Evolutionary conservation across 768 basidiomycete genomes (phyloP).

Genomic region (Tulasnella sp.): DNA sequence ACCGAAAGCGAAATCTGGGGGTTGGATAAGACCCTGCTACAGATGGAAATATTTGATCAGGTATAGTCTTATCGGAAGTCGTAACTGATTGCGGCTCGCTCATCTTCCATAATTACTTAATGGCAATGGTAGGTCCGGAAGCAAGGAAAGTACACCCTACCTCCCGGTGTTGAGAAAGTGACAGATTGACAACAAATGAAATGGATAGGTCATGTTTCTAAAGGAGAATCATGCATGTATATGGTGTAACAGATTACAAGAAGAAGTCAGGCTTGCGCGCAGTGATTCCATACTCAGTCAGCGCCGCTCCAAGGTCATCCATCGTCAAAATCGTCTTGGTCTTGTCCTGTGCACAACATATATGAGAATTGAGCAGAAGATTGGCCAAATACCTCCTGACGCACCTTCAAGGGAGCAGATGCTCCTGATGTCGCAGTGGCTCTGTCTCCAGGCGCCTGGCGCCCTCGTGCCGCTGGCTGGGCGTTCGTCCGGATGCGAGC

Average conservation of each 20-base stretch:
- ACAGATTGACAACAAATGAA: too few species aligned
- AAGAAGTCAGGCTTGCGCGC: slow-evolving; percentile 89
- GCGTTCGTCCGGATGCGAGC: slow-evolving; percentile 92
- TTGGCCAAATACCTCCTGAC: background rate
- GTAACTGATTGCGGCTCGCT: too few species aligned
- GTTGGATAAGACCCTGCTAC: slow-evolving; percentile 66
- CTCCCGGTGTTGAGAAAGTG: slow-evolving; percentile 52
- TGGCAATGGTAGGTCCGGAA: slow-evolving; percentile 39
- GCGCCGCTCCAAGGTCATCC: slow-evolving; percentile 89
- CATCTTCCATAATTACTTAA: background rate
- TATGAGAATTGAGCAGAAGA: background rate
- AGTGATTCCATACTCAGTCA: slow-evolving; percentile 93
- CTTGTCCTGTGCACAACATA: slow-evolving; percentile 51
- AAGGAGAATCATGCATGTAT: too few species aligned
- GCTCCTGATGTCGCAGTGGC: slow-evolving; percentile 31
- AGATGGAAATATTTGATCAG: slow-evolving; percentile 81
- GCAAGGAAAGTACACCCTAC: slow-evolving; percentile 56
- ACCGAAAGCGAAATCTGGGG: slow-evolving; percentile 64
- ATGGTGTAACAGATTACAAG: too few species aligned
- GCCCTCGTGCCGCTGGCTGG: slow-evolving; percentile 50
- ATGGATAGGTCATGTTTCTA: too few species aligned
- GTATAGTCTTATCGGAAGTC: slow-evolving; percentile 30
- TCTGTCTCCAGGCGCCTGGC: slow-evolving; percentile 23
- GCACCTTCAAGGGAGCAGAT: slow-evolving; percentile 5
- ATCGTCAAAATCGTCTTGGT: slow-evolving; percentile 91